These are phyloP conservation scores for Themeda triandra DNA, from an alignment of 176 grass and related monocot species.

Conservation along the genomic window DNA sequence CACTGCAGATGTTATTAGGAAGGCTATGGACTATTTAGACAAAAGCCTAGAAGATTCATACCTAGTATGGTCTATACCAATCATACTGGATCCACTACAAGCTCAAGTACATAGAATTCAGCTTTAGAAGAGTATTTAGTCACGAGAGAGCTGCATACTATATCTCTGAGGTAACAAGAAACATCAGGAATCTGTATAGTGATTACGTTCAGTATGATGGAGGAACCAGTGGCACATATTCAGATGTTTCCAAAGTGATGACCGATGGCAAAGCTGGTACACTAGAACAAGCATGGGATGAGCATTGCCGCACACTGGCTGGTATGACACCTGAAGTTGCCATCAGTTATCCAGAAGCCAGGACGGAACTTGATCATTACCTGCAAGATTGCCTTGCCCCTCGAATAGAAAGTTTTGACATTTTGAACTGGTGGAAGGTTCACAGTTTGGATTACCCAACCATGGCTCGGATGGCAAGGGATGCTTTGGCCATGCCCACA, in stretches of 20 bases:
- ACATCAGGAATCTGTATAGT: no score
- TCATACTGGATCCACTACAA: background rate
- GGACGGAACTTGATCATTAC: background rate
- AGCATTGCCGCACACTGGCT: background rate
- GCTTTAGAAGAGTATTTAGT: no score
- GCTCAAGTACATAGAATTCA: no score
- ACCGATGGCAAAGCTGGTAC: background rate
- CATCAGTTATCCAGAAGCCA: background rate
- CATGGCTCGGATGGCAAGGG: background rate
- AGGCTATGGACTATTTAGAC: background rate
- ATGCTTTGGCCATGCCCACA: background rate
- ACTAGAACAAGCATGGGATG: background rate
- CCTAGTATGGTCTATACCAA: background rate
- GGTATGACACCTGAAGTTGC: background rate
- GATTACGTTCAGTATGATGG: no score
- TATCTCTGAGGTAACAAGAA: no score
- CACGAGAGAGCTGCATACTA: no score
- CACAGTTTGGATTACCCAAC: background rate
- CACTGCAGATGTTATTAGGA: background rate
- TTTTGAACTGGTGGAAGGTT: slow-evolving; percentile 2
- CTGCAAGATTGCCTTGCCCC: background rate
- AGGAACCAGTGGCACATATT: background rate
- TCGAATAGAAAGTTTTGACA: background rate
- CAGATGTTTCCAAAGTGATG: background rate
- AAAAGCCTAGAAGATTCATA: background rate